Percentiles rank a stretch among this genome's conserved stretches.
phyloP scores from a whole-genome alignment of 2,329 filamentous ascomycete species.

The Xylaria hypoxylon region DNA sequence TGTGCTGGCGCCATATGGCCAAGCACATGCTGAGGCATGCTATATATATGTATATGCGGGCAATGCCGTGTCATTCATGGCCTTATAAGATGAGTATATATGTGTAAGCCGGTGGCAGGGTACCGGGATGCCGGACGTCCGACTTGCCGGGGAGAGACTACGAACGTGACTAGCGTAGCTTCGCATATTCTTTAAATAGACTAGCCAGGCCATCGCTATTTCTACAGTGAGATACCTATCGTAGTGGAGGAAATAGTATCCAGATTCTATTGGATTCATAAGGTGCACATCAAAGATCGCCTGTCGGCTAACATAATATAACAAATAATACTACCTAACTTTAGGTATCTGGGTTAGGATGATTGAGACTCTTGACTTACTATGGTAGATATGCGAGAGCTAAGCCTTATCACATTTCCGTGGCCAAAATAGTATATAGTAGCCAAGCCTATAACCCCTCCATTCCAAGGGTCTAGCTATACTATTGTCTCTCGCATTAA shows the following conservation, averaged over 20 bases:
- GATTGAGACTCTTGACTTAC: neutral
- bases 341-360: no score
- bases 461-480: neutral
- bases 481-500: neutral
- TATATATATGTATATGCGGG: neutral
- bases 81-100: neutral
- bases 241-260: no score
- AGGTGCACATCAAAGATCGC: neutral
- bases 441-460: slow-evolving; percentile 10
- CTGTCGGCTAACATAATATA: neutral
- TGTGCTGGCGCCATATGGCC: neutral
- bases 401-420: slow-evolving; percentile 25
- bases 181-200: slow-evolving; percentile 25
- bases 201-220: no score
- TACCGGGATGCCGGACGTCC: slow-evolving; percentile 29
- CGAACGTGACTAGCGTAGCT: slow-evolving; percentile 14
- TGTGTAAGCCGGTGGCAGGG: slow-evolving; percentile 14
- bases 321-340: no score
- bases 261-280: no score
- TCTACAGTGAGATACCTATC: no score
- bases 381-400: slow-evolving; percentile 30
- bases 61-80: neutral
- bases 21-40: neutral
- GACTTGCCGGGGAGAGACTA: neutral
- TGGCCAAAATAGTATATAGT: neutral